A percentile compares a stretch with the other conserved stretches of the same genome.
Conservation (phyloP, 1,284 basidiomycete genomes). For the Bjerkandera adusta region DNA sequence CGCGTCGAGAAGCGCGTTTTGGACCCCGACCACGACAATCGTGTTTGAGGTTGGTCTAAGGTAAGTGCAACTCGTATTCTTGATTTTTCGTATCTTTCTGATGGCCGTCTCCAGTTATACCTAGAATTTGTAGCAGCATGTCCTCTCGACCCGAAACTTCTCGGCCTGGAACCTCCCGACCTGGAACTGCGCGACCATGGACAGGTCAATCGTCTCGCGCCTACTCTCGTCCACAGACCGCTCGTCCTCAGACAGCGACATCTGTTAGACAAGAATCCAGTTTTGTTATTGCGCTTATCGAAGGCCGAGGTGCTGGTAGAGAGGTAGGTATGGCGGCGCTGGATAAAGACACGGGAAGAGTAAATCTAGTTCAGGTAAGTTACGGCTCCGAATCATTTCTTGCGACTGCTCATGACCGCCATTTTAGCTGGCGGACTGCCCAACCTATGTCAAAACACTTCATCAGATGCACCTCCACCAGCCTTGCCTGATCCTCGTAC, state of each 20-base stretch:
- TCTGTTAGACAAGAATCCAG: slow-evolving; percentile 24
- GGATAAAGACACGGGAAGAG: slow-evolving; percentile 77
- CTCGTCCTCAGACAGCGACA: slow-evolving; percentile 5
- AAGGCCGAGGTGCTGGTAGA: slow-evolving; percentile 71
- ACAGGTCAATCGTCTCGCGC: slow-evolving; percentile 8
- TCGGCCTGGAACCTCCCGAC: neutral
- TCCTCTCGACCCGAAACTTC: neutral
- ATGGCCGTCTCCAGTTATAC: no score
- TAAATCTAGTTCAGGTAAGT: slow-evolving; percentile 67
- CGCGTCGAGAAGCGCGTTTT: no score
- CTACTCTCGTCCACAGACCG: no score
- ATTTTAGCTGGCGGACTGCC: slow-evolving; percentile 71
- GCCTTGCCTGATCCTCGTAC: slow-evolving; percentile 73
- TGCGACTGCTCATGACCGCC: no score
- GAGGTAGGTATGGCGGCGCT: slow-evolving; percentile 87
- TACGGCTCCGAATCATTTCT: no score
- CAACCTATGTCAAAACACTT: slow-evolving; percentile 84
- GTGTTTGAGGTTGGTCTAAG: no score
- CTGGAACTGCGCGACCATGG: slow-evolving; percentile 4
- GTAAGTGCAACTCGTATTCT: no score
- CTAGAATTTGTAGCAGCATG: no score
- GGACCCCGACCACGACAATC: no score
- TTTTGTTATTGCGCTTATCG: slow-evolving; percentile 66
- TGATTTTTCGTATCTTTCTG: no score
- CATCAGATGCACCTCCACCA: slow-evolving; percentile 81